A percentile compares a stretch with the other conserved stretches of the same genome.
Evolutionary conservation across 306 rosid genomes (phyloP).

Genomic region (Begonia fuchsioides): DNA sequence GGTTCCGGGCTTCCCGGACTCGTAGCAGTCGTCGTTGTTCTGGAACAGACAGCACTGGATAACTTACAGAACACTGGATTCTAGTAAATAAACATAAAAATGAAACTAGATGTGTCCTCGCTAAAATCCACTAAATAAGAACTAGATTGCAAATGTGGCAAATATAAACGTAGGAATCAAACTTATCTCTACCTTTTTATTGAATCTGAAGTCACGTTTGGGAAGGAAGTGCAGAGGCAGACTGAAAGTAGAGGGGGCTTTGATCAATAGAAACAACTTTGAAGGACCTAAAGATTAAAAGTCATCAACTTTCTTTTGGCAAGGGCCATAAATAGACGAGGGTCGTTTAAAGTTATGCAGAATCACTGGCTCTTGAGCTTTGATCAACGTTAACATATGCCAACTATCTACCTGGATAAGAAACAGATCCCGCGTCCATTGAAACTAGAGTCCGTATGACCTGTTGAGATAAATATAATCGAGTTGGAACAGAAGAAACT

Average conservation of each 20-base stretch:
- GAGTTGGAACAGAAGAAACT: conserved; percentile 8
- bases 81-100: no score
- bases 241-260: conserved; percentile 66
- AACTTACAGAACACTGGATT: no score
- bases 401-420: conserved; percentile 47
- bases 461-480: conserved; percentile 27
- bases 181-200: conserved; percentile 44
- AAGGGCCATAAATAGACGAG: no score
- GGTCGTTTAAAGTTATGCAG: no score
- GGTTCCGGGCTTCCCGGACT: no score
- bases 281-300: conserved; percentile 31
- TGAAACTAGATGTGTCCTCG: no score
- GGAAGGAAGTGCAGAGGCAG: conserved; percentile 83
- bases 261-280: conserved; percentile 66
- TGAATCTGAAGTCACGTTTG: conserved; percentile 64
- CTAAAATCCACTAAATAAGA: no score
- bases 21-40: no score
- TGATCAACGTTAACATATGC: background rate
- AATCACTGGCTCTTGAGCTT: background rate
- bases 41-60: no score
- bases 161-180: background rate
- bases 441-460: conserved; percentile 65
- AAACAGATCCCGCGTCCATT: conserved; percentile 58
- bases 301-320: conserved; percentile 4
- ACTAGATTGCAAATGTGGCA: no score